These are phyloP conservation scores for Takashimella tepidaria DNA, from an alignment of 1,284 basidiomycete species.

Conservation along the genomic window DNA sequence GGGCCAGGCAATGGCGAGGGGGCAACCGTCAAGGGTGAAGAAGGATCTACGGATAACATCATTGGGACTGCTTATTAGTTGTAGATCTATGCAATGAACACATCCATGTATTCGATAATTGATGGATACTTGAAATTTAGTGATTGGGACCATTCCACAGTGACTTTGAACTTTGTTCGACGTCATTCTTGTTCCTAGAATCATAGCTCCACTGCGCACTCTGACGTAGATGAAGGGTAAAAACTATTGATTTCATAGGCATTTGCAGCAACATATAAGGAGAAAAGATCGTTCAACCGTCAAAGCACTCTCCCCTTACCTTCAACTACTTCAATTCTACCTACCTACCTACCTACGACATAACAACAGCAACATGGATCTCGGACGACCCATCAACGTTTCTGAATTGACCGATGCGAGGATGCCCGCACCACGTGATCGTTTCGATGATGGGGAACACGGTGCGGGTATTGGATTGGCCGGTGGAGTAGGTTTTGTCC, in stretches of 20 bases:
- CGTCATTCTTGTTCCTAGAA: background rate
- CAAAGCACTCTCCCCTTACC: background rate
- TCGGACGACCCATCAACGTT: constrained; percentile 26
- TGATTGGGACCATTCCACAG: background rate
- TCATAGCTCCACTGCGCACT: background rate
- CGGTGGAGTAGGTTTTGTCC: constrained; percentile 23
- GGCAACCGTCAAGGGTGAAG: too few relatives aligned
- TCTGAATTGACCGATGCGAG: background rate
- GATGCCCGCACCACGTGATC: constrained; percentile 5
- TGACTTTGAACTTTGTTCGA: background rate
- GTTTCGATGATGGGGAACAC: constrained; percentile 26
- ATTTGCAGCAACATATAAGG: too few relatives aligned
- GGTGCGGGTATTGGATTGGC: constrained; percentile 27
- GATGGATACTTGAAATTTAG: background rate
- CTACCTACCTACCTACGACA: background rate
- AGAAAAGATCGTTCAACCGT: background rate
- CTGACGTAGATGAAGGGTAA: too few relatives aligned
- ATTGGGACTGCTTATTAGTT: background rate
- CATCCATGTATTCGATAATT: too few relatives aligned
- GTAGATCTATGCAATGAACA: too few relatives aligned
- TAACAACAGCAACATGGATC: constrained; percentile 16
- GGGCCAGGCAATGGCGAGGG: too few relatives aligned
- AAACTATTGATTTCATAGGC: too few relatives aligned
- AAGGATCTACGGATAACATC: background rate
- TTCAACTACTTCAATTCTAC: constrained; percentile 3